A percentile compares a stretch with the other conserved stretches of the same genome.
phyloP scores from a whole-genome alignment of 2,329 filamentous ascomycete species.

The Aspergillus proliferans region DNA sequence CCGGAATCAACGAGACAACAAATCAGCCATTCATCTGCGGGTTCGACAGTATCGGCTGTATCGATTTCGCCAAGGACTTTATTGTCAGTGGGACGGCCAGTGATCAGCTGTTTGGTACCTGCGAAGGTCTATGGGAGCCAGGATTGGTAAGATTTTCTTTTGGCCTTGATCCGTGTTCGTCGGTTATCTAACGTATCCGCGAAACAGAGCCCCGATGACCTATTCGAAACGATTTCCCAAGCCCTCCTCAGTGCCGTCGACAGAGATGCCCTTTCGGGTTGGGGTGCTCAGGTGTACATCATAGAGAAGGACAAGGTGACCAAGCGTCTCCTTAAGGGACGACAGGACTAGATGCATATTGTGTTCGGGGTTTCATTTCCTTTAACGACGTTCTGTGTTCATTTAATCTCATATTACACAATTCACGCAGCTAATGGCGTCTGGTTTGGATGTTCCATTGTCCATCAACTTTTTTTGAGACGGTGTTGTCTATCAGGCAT shows the following conservation, averaged over 20 bases:
- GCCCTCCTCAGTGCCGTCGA: conserved; percentile 92
- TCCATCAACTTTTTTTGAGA: neutral
- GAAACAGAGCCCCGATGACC: conserved; percentile 72
- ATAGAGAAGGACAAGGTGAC: conserved; percentile 99
- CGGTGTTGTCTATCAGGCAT: too few species aligned
- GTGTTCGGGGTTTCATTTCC: conserved; percentile 12
- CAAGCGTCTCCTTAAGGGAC: conserved; percentile 94
- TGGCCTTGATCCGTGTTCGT: neutral
- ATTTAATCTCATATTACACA: neutral
- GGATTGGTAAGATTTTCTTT: conserved; percentile 64
- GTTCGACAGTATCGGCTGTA: conserved; percentile 98
- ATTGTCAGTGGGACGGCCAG: conserved; percentile 95
- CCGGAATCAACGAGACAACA: conserved; percentile 88
- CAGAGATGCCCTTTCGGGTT: conserved; percentile 91
- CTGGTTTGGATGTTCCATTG: conserved; percentile 20
- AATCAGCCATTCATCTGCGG: conserved; percentile 97
- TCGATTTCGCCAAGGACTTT: conserved; percentile 99
- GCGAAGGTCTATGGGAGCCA: conserved; percentile 95
- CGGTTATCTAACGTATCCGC: neutral
- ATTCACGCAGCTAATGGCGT: conserved; percentile 20
- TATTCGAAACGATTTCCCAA: conserved; percentile 98
- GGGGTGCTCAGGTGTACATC: conserved; percentile 98
- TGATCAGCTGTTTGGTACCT: conserved; percentile 98
- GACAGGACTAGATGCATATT: conserved; percentile 66
- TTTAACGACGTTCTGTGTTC: conserved; percentile 10